Evolutionary conservation across 116 monocot species (phyloP).

Genomic region (Iris pallida): DNA sequence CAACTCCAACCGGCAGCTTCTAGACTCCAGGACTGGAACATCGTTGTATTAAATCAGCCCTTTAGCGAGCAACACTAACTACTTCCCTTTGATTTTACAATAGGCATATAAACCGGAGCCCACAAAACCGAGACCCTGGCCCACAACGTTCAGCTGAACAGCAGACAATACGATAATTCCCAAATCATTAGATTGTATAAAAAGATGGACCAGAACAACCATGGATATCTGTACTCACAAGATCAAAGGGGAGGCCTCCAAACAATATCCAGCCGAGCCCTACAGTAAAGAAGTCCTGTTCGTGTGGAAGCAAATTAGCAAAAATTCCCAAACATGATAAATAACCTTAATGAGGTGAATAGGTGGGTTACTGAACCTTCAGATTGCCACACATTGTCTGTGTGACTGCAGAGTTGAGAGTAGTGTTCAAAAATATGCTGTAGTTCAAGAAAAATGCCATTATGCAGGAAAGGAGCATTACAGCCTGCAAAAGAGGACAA

Average conservation of each 20-base stretch:
- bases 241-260: conserved; percentile 85
- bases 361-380: conserved; percentile 40
- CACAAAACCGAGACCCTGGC: conserved; percentile 66
- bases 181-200: not conserved
- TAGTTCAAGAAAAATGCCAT: conserved; percentile 94
- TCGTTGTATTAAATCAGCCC: too few relatives aligned
- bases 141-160: conserved; percentile 62
- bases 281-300: conserved; percentile 76
- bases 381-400: conserved; percentile 95
- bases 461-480: conserved; percentile 80
- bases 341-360: not conserved
- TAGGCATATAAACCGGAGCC: conserved; percentile 81
- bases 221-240: conserved; percentile 29
- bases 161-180: not conserved
- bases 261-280: conserved; percentile 86
- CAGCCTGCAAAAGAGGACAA: conserved; percentile 42
- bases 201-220: not conserved
- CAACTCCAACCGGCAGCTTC: too few relatives aligned
- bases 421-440: conserved; percentile 83
- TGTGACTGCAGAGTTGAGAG: conserved; percentile 81
- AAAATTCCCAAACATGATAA: not conserved
- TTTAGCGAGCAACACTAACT: not conserved
- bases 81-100: conserved; percentile 61
- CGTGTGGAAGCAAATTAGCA: not conserved
- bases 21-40: too few relatives aligned